These are phyloP conservation scores for Aspergillus bombycis DNA, from an alignment of 2,329 filamentous ascomycete species.

Conservation along the genomic window DNA sequence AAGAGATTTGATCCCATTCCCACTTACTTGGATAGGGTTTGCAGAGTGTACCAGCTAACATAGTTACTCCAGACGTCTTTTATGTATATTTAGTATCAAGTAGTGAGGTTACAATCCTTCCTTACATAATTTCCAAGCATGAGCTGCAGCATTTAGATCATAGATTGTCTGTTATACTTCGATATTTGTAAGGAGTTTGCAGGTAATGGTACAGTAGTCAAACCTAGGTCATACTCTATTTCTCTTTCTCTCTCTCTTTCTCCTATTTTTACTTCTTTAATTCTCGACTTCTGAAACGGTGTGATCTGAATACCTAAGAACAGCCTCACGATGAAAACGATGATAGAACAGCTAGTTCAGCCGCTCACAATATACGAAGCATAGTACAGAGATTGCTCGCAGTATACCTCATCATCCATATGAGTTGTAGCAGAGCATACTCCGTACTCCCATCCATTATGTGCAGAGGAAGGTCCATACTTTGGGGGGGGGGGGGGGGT, in stretches of 20 bases:
- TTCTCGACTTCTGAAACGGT: neutral
- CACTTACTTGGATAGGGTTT: neutral
- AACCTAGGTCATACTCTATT: neutral
- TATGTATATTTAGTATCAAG: neutral
- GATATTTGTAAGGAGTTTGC: neutral
- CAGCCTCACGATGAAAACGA: neutral
- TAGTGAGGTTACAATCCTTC: neutral
- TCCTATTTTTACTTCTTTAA: neutral
- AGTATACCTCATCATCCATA: neutral
- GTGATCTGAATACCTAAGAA: neutral
- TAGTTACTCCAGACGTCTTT: neutral
- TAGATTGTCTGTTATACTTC: neutral
- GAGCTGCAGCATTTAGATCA: neutral
- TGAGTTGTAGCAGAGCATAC: neutral
- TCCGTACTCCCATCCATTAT: neutral
- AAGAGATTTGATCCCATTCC: neutral
- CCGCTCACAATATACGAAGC: neutral
- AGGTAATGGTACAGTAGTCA: neutral
- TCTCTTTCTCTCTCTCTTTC: too few relatives aligned
- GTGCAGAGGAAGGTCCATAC: too few relatives aligned
- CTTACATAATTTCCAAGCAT: neutral
- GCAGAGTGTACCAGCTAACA: neutral
- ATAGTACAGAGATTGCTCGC: neutral
- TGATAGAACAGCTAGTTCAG: neutral
- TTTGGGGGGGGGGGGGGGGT: neutral